phyloP scores from a whole-genome alignment of 2,329 filamentous ascomycete species.

The Hymenoscyphus salicellus region DNA sequence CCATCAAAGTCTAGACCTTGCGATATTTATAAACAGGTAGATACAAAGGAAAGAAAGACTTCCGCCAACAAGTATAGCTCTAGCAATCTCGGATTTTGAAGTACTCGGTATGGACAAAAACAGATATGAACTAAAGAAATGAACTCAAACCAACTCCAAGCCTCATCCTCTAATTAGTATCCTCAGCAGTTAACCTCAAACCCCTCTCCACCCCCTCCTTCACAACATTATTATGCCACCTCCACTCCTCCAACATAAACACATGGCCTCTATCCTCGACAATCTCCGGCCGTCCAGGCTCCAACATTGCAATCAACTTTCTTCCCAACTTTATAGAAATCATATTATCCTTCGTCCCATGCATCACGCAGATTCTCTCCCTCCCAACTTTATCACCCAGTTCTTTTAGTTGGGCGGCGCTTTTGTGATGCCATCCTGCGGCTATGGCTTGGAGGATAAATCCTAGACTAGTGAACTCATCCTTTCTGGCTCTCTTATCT shows the following conservation, averaged over 20 bases:
- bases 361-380: slow-evolving; percentile 71
- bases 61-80: no score
- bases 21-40: no score
- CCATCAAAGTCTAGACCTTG: no score
- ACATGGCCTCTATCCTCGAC: slow-evolving; percentile 75
- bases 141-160: no score
- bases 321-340: slow-evolving; percentile 68
- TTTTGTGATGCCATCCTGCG: slow-evolving; percentile 77
- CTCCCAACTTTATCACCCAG: slow-evolving; percentile 69
- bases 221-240: slow-evolving; percentile 63
- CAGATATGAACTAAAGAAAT: no score
- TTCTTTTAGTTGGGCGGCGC: slow-evolving; percentile 58
- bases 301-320: slow-evolving; percentile 62
- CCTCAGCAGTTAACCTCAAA: slow-evolving; percentile 18
- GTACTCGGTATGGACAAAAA: no score
- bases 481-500: slow-evolving; percentile 61
- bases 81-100: no score
- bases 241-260: slow-evolving; percentile 65
- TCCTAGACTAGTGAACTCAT: slow-evolving; percentile 61
- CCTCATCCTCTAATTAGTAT: no score
- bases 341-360: slow-evolving; percentile 76
- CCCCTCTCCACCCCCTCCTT: slow-evolving; percentile 40
- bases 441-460: slow-evolving; percentile 77
- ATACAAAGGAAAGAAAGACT: no score
- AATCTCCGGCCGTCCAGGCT: slow-evolving; percentile 59